Evolutionary conservation across 805 yeast genomes (phyloP), one percentile per base, ranked within the genome.

Genomic region (Kregervanrija fluxuum): DNA sequence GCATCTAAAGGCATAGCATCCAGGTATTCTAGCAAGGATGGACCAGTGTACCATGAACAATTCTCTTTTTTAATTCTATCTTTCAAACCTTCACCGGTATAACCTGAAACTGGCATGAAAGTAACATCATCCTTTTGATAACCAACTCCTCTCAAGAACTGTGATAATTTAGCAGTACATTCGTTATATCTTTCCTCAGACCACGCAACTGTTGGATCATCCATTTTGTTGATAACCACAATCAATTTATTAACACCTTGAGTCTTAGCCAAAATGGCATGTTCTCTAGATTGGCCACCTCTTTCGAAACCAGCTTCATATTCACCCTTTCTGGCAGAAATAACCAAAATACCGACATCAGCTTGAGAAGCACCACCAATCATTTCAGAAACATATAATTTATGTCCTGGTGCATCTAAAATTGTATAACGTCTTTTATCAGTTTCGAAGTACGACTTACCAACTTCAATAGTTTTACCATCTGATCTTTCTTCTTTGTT

Each of bases 361-460:
- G 99, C 99, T 73, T 93, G 99, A 38, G 98, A 90, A 14, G 99
- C 99, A 68, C 99, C 99, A 59, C 98, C 98, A 74, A 93, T 93
- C 99, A 93, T 93, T 67, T 89, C 95, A 45, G 97, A 88, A 51
- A 93, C 97, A 64, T 93, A 93, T 88, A 93, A 85, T 73, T 93
- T 93, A 75, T 93, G 99, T 42, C 99, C 99, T 53, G 99, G 99
- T 8, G 99, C 99, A 68, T 93, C 99, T 65, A 93, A 79, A 55
- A 93, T 89, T 37, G 99, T 91, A 73, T 93, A 93, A 68, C 98
- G 83, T 73, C 99, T 85, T 73, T 87, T 89, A 30, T 90, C 98
- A 48, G 99, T 93, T 74, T 93, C 99, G 59, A 93, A 93, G 60
- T 84, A 89, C 16, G 98, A 95, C 62, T 90, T 89, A 62, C 99